Conservation (phyloP, 164 flowering plant species). For the Aristolochia contorta region DNA sequence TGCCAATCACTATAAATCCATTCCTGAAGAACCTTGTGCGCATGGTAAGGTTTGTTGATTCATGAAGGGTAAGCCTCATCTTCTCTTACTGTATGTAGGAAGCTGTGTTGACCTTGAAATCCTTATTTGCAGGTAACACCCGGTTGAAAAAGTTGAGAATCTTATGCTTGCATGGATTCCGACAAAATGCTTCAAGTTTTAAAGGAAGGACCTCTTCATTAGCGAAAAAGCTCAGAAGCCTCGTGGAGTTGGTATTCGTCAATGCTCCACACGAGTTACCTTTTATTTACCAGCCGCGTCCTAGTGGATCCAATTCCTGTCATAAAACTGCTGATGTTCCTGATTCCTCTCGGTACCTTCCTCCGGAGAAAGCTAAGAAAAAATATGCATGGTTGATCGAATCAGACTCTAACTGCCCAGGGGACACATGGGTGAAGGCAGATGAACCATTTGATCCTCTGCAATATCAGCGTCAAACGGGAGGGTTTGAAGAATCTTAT, state of each 20-base stretch:
- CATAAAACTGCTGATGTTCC: conserved; percentile 5
- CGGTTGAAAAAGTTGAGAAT: conserved; percentile 60
- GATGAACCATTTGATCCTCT: conserved; percentile 64
- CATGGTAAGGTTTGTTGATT: conserved; percentile 59
- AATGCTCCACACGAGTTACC: conserved; percentile 86
- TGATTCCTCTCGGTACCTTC: conserved; percentile 8
- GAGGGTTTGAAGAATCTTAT: conserved; percentile 55
- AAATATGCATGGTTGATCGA: conserved; percentile 79
- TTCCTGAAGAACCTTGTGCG: conserved; percentile 11
- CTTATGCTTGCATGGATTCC: conserved; percentile 91
- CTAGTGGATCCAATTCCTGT: conserved; percentile 9
- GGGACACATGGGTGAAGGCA: conserved; percentile 41
- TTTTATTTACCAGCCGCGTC: conserved; percentile 50
- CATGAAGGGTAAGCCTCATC: background rate
- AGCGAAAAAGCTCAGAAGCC: conserved; percentile 71
- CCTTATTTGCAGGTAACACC: conserved; percentile 16
- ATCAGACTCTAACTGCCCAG: conserved; percentile 20
- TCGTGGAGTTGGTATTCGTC: conserved; percentile 69
- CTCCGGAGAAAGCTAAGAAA: conserved; percentile 42
- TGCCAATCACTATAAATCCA: conserved; percentile 10
- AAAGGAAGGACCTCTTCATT: conserved; percentile 87
- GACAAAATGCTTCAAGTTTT: conserved; percentile 90
- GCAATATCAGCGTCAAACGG: conserved; percentile 73
- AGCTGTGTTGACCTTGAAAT: background rate
- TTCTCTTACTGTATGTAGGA: background rate